These are phyloP conservation scores for Scleroderma bovista DNA, from an alignment of 768 basidiomycete species.

Conservation along the genomic window DNA sequence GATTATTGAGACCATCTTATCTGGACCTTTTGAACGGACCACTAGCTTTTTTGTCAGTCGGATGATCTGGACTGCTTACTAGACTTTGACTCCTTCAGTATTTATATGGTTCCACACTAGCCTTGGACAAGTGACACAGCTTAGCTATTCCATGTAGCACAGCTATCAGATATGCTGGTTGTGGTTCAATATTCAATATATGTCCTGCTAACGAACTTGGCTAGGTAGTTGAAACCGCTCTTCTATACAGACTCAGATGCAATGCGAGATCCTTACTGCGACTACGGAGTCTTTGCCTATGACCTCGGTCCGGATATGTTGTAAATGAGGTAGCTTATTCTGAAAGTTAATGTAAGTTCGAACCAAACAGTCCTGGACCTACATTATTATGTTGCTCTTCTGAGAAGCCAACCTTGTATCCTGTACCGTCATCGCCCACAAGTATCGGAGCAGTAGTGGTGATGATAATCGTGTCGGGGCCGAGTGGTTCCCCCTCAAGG, in stretches of 20 bases:
- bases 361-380: constrained; percentile 3
- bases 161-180: too few relatives aligned
- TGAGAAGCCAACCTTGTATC: constrained; percentile 35
- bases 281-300: constrained; percentile 31
- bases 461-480: constrained; percentile 71
- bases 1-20: too few relatives aligned
- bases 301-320: constrained; percentile 22
- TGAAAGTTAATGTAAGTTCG: neutral
- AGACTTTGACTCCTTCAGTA: neutral
- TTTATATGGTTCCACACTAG: too few relatives aligned
- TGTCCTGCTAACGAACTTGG: too few relatives aligned
- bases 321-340: constrained; percentile 13
- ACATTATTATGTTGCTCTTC: constrained; percentile 15
- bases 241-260: neutral
- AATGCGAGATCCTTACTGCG: constrained; percentile 6
- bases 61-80: neutral
- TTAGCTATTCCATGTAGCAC: too few relatives aligned
- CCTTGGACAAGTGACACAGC: too few relatives aligned
- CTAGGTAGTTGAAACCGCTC: neutral
- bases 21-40: too few relatives aligned
- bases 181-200: too few relatives aligned
- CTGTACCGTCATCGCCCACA: constrained; percentile 68
- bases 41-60: neutral
- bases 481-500: constrained; percentile 8
- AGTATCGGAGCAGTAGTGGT: constrained; percentile 85